Evolutionary conservation across 805 yeast species (phyloP).

Genomic region (Geotrichum ghanense): DNA sequence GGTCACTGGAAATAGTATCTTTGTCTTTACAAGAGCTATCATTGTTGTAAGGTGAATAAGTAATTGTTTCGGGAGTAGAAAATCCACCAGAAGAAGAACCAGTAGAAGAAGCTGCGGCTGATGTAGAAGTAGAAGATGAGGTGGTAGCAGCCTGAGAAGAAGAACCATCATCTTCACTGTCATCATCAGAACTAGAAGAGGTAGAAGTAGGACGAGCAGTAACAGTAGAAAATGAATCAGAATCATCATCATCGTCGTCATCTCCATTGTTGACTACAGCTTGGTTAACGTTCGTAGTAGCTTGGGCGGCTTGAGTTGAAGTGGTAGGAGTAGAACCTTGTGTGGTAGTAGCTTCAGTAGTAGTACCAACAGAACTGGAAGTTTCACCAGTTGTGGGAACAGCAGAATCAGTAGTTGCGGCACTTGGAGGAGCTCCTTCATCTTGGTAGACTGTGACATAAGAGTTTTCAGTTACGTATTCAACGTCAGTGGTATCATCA

Average conservation of each 20-base stretch:
- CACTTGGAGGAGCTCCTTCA: constrained; percentile 3
- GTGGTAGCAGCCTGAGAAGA: constrained; percentile 20
- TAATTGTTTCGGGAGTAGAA: constrained; percentile 22
- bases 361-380: neutral
- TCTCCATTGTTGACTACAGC: neutral
- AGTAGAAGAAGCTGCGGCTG: constrained; percentile 19
- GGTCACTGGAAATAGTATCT: constrained; percentile 44
- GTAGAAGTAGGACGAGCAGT: constrained; percentile 8
- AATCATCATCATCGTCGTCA: neutral
- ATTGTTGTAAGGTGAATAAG: constrained; percentile 51
- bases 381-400: neutral
- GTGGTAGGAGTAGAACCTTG: too few species aligned
- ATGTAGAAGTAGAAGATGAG: constrained; percentile 3
- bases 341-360: neutral
- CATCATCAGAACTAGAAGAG: constrained; percentile 7
- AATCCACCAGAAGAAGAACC: constrained; percentile 16
- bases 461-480: neutral
- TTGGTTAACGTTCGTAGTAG: too few species aligned
- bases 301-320: neutral
- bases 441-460: neutral
- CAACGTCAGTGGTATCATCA: neutral
- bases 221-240: neutral
- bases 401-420: constrained; percentile 7
- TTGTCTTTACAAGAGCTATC: constrained; percentile 57
- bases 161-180: constrained; percentile 16